These are phyloP conservation scores for Scenedesmus sp. DNA, from an alignment of 163 green algal genomes.

Conservation along the genomic window DNA sequence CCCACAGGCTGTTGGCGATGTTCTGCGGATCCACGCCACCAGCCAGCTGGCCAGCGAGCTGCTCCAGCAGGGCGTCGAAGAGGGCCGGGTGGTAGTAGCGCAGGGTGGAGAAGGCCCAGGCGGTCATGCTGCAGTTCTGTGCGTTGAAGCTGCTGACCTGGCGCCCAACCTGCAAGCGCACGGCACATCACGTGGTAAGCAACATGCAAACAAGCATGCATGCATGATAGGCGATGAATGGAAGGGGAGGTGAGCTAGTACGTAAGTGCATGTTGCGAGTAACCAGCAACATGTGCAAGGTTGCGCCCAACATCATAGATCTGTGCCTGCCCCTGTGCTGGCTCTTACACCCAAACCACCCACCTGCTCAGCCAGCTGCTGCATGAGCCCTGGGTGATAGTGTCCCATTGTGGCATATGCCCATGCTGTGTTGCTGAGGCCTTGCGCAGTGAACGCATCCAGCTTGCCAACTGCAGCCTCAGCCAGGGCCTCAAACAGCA, in stretches of 20 bases:
- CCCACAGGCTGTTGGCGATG: conserved; percentile 73
- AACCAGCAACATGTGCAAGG: too few species aligned
- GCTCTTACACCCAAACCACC: not conserved
- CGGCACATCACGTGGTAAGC: not conserved
- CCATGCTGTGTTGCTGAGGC: conserved; percentile 68
- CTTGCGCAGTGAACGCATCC: conserved; percentile 66
- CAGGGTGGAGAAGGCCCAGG: conserved; percentile 70
- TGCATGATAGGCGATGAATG: too few species aligned
- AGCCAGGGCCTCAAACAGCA: conserved; percentile 48
- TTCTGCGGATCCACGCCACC: conserved; percentile 64
- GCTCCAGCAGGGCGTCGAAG: conserved; percentile 59
- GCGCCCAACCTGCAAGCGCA: conserved; percentile 15
- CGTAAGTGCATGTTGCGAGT: too few species aligned
- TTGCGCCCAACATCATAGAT: too few species aligned
- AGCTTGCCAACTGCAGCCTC: conserved; percentile 54
- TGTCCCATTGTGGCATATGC: conserved; percentile 68
- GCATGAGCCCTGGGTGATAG: conserved; percentile 57
- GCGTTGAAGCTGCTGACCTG: conserved; percentile 61
- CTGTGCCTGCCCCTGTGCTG: too few species aligned
- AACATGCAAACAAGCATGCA: too few species aligned
- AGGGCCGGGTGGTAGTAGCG: conserved; percentile 63
- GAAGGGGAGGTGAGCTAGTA: too few species aligned
- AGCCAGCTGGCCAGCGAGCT: conserved; percentile 35
- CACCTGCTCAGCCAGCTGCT: conserved; percentile 53
- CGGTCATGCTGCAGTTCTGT: conserved; percentile 61